These are phyloP conservation scores for Alternaria ethzedia DNA, from an alignment of 2,329 filamentous ascomycete species.

Conservation along the genomic window DNA sequence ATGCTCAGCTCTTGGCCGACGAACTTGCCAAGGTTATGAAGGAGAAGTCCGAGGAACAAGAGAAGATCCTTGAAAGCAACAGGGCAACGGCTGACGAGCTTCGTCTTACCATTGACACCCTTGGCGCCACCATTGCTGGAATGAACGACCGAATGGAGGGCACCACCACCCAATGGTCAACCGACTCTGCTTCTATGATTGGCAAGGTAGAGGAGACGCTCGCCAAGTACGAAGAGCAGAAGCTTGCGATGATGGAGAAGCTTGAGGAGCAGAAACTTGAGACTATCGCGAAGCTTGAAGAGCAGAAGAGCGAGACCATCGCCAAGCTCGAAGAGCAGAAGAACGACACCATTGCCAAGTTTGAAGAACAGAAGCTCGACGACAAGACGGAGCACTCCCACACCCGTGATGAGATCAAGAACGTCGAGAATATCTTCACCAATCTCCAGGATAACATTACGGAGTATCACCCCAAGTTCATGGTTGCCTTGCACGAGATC, in stretches of 20 bases:
- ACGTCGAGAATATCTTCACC: constrained; percentile 74
- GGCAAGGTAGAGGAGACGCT: constrained; percentile 80
- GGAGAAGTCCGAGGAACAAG: constrained; percentile 73
- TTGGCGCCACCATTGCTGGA: constrained; percentile 67
- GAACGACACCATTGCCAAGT: constrained; percentile 67
- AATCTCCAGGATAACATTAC: constrained; percentile 78
- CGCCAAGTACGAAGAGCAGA: constrained; percentile 76
- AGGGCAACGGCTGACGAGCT: constrained; percentile 87
- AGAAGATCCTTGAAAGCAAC: constrained; percentile 75
- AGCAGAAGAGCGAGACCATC: constrained; percentile 72
- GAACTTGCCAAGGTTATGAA: constrained; percentile 76
- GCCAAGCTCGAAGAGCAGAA: constrained; percentile 80
- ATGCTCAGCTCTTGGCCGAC: constrained; percentile 76
- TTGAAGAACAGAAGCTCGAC: constrained; percentile 78
- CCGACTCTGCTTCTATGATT: constrained; percentile 87
- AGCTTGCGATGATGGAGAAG: constrained; percentile 74
- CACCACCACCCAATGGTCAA: constrained; percentile 83
- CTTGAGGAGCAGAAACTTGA: constrained; percentile 73
- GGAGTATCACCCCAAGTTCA: constrained; percentile 86
- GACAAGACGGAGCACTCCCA: constrained; percentile 80
- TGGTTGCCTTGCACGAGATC: constrained; percentile 86
- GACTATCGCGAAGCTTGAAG: constrained; percentile 71
- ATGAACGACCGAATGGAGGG: constrained; percentile 72
- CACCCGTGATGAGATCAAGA: constrained; percentile 80
- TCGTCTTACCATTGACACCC: constrained; percentile 82